phyloP scores from a whole-genome alignment of 495 filamentous ascomycete genomes.

The Xylaria bambusicola region DNA sequence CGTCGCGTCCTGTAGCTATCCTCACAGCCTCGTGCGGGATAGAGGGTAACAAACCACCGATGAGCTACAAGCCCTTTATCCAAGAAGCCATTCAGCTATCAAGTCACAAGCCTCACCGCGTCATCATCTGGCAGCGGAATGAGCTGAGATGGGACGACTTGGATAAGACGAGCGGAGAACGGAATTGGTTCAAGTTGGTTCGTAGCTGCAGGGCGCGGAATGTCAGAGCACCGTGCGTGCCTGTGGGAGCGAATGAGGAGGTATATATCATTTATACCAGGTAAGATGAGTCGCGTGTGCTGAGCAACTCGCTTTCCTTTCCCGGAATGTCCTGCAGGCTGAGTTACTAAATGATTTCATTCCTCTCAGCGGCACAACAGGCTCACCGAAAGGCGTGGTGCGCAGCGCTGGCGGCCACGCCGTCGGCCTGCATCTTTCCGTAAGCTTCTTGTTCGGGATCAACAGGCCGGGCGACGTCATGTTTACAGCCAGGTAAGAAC shows the following conservation, averaged over 20 bases:
- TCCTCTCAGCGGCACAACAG: constrained; percentile 66
- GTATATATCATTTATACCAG: constrained; percentile 89
- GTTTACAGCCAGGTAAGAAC: constrained; percentile 65
- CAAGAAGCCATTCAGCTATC: constrained; percentile 64
- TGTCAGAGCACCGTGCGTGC: constrained; percentile 68
- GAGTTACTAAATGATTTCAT: too few species aligned
- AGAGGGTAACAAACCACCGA: constrained; percentile 77
- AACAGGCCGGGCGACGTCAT: constrained; percentile 80
- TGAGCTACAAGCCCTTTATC: constrained; percentile 70
- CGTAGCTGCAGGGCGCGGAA: constrained; percentile 65
- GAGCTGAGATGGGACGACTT: constrained; percentile 72
- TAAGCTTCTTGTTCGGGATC: constrained; percentile 77
- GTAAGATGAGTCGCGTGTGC: not conserved
- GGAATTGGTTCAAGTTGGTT: constrained; percentile 77
- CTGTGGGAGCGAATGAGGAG: constrained; percentile 72
- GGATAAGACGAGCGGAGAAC: constrained; percentile 63
- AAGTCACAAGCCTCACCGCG: constrained; percentile 62
- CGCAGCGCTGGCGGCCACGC: constrained; percentile 85
- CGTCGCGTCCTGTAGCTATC: constrained; percentile 70
- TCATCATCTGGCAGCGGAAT: constrained; percentile 77
- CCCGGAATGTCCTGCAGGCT: too few species aligned
- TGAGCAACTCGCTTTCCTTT: too few species aligned
- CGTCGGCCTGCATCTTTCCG: constrained; percentile 78
- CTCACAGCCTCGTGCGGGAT: constrained; percentile 92
- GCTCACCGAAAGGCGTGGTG: constrained; percentile 84